Conservation (phyloP, 345 rosid genomes). For the Salix arbutifolia region DNA sequence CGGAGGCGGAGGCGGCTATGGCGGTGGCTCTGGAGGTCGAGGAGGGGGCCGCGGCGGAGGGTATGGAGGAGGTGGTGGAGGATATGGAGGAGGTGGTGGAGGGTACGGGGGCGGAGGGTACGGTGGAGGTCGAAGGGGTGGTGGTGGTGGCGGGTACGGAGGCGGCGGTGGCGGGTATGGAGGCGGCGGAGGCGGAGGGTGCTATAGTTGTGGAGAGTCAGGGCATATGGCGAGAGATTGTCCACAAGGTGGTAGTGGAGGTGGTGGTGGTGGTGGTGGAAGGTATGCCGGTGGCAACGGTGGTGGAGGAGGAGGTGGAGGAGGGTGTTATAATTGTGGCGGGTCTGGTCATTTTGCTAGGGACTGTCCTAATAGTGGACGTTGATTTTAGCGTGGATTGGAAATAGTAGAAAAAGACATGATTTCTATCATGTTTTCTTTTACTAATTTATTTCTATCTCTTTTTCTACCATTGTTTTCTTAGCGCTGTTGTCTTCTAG, state of each 20-base stretch:
- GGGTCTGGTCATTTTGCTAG: conserved; percentile 79
- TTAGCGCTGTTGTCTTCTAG: not conserved
- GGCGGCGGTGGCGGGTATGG: conserved; percentile 43
- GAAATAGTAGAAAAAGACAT: not conserved
- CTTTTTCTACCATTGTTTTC: not conserved
- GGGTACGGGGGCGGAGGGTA: conserved; percentile 22
- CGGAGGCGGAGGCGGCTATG: conserved; percentile 28
- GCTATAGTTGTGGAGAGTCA: conserved; percentile 40
- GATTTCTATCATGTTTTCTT: conserved; percentile 2
- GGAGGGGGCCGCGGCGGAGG: conserved; percentile 16
- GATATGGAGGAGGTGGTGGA: conserved; percentile 23
- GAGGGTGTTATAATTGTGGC: conserved; percentile 74
- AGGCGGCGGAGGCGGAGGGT: conserved; percentile 38
- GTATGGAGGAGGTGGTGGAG: conserved; percentile 2
- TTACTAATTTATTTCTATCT: not conserved
- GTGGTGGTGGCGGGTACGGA: conserved; percentile 38
- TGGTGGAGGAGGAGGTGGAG: conserved; percentile 39
- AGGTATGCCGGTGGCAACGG: conserved; percentile 28
- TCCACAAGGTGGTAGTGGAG: conserved; percentile 38
- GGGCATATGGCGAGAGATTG: conserved; percentile 58
- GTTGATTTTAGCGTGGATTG: conserved; percentile 18
- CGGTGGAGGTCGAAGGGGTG: conserved; percentile 36
- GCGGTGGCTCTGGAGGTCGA: conserved; percentile 19
- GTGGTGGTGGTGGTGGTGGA: conserved; percentile 30
- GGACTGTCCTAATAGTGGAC: conserved; percentile 67